Conservation (phyloP, 1,284 basidiomycete species). For the Trichosporon ovoides region DNA sequence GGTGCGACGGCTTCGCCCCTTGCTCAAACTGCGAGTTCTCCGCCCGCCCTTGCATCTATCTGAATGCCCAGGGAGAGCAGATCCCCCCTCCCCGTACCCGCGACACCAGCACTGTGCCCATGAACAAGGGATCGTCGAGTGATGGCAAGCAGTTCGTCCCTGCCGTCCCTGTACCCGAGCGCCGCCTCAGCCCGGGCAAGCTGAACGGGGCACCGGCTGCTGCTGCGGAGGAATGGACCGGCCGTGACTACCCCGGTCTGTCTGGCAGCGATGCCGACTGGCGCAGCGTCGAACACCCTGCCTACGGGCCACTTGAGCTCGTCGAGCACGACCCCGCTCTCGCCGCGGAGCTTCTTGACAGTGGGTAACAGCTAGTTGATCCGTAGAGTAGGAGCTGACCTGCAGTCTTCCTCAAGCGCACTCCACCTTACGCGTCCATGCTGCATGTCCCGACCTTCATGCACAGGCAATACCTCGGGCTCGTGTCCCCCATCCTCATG, state of each 20-base stretch:
- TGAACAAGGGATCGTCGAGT: constrained; percentile 14
- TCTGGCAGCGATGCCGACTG: constrained; percentile 5
- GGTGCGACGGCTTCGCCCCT: constrained; percentile 53
- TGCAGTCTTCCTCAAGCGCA: constrained; percentile 47
- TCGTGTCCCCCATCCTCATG: constrained; percentile 47
- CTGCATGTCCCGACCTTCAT: constrained; percentile 50
- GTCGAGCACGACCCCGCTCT: constrained; percentile 38
- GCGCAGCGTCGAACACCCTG: constrained; percentile 7
- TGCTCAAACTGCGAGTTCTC: constrained; percentile 54
- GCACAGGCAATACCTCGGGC: constrained; percentile 47
- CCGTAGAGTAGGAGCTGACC: not conserved
- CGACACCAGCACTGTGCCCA: constrained; percentile 27
- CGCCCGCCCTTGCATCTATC: constrained; percentile 49
- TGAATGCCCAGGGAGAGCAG: constrained; percentile 47
- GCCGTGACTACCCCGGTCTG: constrained; percentile 12
- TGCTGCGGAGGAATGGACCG: constrained; percentile 9
- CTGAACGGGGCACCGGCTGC: not conserved
- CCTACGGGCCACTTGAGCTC: constrained; percentile 27
- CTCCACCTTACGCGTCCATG: constrained; percentile 48
- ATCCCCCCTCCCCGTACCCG: constrained; percentile 48
- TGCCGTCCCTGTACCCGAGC: constrained; percentile 2
- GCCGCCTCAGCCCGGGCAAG: constrained; percentile 10
- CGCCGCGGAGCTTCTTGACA: constrained; percentile 40
- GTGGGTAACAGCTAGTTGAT: constrained; percentile 37
- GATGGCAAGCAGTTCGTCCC: constrained; percentile 11